A percentile compares a stretch with the other conserved stretches of the same genome.
Evolutionary conservation across 192 early-diverging fungal genomes (phyloP).

Genomic region (Coemansia sp.): DNA sequence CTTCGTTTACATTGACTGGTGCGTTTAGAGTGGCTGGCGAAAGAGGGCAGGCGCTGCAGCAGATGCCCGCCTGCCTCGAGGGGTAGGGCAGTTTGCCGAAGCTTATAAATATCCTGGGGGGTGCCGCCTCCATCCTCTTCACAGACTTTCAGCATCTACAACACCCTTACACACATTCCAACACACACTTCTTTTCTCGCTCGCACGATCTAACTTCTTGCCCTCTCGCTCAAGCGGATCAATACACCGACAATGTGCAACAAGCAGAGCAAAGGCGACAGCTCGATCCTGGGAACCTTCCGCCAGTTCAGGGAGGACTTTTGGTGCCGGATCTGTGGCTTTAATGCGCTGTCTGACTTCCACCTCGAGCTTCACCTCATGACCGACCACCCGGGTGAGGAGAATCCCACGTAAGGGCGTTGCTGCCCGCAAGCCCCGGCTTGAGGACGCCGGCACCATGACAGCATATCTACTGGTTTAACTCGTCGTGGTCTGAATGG

Average conservation of each 20-base stretch:
- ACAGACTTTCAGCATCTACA: background rate
- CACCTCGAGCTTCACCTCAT: conserved; percentile 44
- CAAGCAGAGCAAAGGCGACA: conserved; percentile 11
- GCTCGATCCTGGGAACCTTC: conserved; percentile 7
- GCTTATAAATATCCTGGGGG: conserved; percentile 6
- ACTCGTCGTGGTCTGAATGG: background rate
- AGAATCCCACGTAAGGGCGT: background rate
- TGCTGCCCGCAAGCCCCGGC: background rate
- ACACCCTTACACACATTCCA: background rate
- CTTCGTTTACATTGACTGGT: conserved; percentile 2
- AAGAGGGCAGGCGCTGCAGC: background rate
- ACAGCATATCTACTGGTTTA: conserved; percentile 4
- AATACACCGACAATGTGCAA: conserved; percentile 29
- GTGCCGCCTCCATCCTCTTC: background rate
- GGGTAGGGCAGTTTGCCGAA: conserved; percentile 2
- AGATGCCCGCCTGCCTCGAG: background rate
- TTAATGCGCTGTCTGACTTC: conserved; percentile 44
- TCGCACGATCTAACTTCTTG: background rate
- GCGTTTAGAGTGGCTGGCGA: background rate
- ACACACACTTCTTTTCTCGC: background rate
- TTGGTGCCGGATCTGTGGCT: conserved; percentile 53
- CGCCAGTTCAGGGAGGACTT: conserved; percentile 47
- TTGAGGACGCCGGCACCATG: background rate
- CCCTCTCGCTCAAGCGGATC: background rate
- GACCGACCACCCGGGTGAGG: conserved; percentile 9